These are phyloP conservation scores for Oenanthe javanica DNA, from an alignment of 140 eudicot genomes.

Conservation along the genomic window DNA sequence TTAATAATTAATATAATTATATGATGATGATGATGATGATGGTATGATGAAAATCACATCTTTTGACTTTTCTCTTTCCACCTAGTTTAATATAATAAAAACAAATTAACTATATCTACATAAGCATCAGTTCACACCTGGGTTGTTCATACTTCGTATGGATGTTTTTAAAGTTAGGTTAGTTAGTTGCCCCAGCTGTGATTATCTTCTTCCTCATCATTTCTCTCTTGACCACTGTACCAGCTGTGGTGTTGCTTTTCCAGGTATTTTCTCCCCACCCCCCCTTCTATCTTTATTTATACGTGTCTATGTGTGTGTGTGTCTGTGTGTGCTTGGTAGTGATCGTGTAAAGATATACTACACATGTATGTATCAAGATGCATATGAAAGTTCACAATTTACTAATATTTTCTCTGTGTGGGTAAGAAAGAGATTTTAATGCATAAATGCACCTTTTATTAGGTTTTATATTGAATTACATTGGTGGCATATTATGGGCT, in stretches of 20 bases:
- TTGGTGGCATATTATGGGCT: too few relatives aligned
- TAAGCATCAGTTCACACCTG: not conserved
- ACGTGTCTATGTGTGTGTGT: not conserved
- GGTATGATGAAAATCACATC: not conserved
- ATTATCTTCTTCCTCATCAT: constrained; percentile 64
- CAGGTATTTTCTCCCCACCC: too few relatives aligned
- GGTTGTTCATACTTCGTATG: not conserved
- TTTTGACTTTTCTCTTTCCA: constrained; percentile 6
- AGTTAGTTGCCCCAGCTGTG: constrained; percentile 89
- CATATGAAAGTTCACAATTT: not conserved
- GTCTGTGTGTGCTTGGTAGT: constrained; percentile 1
- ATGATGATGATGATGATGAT: not conserved
- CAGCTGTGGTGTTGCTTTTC: constrained; percentile 82
- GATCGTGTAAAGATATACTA: too few relatives aligned
- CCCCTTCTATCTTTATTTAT: not conserved
- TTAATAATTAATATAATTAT: not conserved
- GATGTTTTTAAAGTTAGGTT: constrained; percentile 45
- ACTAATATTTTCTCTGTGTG: not conserved
- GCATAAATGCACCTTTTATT: not conserved
- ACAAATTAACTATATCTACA: not conserved
- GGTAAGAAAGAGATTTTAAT: not conserved
- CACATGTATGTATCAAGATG: not conserved
- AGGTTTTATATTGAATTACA: not conserved
- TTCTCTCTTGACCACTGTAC: constrained; percentile 79
- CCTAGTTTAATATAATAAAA: too few relatives aligned